These are phyloP conservation scores for Myriosclerotinia scirpicola DNA, from an alignment of 2,329 filamentous ascomycete genomes.

Conservation along the genomic window DNA sequence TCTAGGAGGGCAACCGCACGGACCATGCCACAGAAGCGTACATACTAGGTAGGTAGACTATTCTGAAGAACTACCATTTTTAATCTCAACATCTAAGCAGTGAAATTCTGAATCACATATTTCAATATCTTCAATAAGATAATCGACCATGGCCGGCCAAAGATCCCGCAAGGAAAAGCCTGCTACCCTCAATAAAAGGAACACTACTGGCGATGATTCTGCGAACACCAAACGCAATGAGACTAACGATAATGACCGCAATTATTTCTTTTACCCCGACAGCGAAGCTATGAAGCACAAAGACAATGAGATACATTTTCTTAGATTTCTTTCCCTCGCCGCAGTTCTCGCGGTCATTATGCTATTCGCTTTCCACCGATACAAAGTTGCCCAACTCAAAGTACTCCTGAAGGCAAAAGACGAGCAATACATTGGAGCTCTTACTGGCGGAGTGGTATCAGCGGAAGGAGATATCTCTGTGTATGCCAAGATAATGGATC, in stretches of 20 bases:
- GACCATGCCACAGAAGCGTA: background rate
- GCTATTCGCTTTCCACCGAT: background rate
- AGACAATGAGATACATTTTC: conserved; percentile 10
- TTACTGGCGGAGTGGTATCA: background rate
- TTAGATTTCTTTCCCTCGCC: background rate
- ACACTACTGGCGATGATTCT: background rate
- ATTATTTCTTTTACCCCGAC: background rate
- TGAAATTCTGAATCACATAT: background rate
- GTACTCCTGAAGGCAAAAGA: conserved; percentile 1
- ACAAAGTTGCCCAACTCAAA: background rate
- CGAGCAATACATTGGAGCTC: background rate
- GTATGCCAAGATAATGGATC: background rate
- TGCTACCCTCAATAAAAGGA: too few species aligned
- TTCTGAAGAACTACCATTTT: background rate
- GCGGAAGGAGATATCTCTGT: background rate
- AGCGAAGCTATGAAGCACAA: background rate
- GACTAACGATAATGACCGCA: background rate
- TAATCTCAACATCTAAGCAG: background rate
- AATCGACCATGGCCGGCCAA: background rate
- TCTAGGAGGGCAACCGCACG: background rate
- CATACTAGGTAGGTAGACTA: background rate
- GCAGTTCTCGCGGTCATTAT: background rate
- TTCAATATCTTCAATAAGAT: background rate
- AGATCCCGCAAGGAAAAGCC: background rate
- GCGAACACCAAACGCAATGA: background rate